phyloP scores from a whole-genome alignment of 2,329 filamentous ascomycete genomes.

The Calonectria montana region DNA sequence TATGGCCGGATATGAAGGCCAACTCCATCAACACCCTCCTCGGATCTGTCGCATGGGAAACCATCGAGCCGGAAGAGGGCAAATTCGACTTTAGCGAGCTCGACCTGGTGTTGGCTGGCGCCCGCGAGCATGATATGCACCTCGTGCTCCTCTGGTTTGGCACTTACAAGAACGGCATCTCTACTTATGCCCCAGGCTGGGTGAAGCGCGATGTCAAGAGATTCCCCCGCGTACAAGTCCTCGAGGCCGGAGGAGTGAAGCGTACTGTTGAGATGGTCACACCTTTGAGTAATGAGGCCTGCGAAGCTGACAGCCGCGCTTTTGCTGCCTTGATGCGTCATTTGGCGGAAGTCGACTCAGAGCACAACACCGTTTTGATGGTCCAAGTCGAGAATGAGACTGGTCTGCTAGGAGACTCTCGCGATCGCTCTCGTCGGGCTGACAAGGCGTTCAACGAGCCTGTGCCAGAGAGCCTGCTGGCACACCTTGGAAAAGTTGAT shows the following conservation, averaged over 20 bases:
- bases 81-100: slow-evolving; percentile 50
- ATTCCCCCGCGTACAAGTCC: slow-evolving; percentile 48
- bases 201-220: slow-evolving; percentile 49
- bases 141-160: slow-evolving; percentile 54
- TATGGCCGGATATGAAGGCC: slow-evolving; percentile 47
- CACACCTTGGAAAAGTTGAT: slow-evolving; percentile 37
- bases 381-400: slow-evolving; percentile 69
- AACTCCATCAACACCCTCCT: slow-evolving; percentile 51
- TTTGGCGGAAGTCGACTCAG: slow-evolving; percentile 55
- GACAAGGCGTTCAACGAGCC: slow-evolving; percentile 53
- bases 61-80: slow-evolving; percentile 50
- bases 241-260: slow-evolving; percentile 47
- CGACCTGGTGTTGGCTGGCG: slow-evolving; percentile 46
- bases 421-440: slow-evolving; percentile 56
- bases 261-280: slow-evolving; percentile 49
- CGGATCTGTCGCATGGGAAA: slow-evolving; percentile 51
- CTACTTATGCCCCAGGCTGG: slow-evolving; percentile 50
- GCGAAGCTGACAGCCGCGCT: slow-evolving; percentile 46
- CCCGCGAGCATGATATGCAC: slow-evolving; percentile 46
- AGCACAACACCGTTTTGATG: slow-evolving; percentile 64
- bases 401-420: slow-evolving; percentile 62
- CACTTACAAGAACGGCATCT: slow-evolving; percentile 53
- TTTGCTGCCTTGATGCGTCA: slow-evolving; percentile 48
- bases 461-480: slow-evolving; percentile 43
- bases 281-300: slow-evolving; percentile 43